Evolutionary conservation across 2,329 filamentous ascomycete species (phyloP).

Genomic region (Exophiala phaeomuriformis): DNA sequence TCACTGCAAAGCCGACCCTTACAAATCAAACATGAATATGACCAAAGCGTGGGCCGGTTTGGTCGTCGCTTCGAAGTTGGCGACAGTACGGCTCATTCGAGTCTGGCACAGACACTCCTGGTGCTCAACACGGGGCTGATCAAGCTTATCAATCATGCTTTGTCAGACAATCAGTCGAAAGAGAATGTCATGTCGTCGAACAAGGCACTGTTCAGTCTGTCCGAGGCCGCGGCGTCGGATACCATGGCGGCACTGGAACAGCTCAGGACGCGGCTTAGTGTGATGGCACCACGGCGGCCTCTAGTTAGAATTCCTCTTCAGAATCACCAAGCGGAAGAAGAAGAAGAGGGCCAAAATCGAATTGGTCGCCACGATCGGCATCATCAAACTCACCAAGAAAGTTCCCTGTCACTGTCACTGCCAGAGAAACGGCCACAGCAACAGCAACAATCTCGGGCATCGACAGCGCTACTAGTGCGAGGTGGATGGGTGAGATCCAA

Average conservation of each 20-base stretch:
- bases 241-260: conserved; percentile 27
- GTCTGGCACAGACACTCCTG: conserved; percentile 26
- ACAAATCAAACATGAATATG: conserved; percentile 22
- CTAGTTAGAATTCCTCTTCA: too few relatives aligned
- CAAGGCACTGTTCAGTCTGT: conserved; percentile 20
- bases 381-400: conserved; percentile 4
- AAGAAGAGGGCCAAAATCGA: background rate
- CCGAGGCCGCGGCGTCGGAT: conserved; percentile 25
- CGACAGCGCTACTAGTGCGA: conserved; percentile 13
- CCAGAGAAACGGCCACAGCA: conserved; percentile 6
- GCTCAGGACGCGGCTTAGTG: conserved; percentile 21
- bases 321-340: background rate
- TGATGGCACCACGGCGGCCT: background rate
- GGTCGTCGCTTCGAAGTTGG: conserved; percentile 25
- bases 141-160: conserved; percentile 24
- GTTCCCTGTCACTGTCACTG: conserved; percentile 3
- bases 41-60: conserved; percentile 20
- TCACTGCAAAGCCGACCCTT: conserved; percentile 21
- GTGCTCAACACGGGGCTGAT: conserved; percentile 27
- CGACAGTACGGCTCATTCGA: conserved; percentile 22
- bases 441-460: background rate
- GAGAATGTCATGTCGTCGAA: conserved; percentile 14
- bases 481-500: conserved; percentile 26
- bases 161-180: conserved; percentile 13
- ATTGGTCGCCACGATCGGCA: conserved; percentile 2